Evolutionary conservation across 164 flowering plant species (phyloP).

Genomic region (Tetrastigma voinierianum): DNA sequence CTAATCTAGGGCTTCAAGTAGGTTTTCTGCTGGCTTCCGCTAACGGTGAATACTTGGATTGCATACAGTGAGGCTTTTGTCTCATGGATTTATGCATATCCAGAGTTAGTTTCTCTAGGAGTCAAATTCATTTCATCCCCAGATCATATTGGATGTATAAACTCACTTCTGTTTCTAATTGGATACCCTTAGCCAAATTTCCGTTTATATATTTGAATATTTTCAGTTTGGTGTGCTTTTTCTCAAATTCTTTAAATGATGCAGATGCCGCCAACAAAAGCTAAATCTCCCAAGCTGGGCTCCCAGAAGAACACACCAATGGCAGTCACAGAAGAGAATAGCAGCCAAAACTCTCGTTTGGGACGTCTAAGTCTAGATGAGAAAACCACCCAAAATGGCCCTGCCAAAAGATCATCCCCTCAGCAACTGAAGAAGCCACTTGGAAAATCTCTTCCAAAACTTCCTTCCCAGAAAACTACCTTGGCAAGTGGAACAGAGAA

Average conservation of each 20-base stretch:
- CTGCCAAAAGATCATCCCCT: not conserved
- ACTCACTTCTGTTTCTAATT: not conserved
- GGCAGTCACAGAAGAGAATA: not conserved
- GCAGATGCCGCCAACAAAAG: conserved; percentile 5
- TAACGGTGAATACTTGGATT: not conserved
- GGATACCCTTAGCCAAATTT: not conserved
- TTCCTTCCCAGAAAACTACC: not conserved
- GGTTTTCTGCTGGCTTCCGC: not conserved
- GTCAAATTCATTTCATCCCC: not conserved
- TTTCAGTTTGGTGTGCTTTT: not conserved
- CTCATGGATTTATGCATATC: not conserved
- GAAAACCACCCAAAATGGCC: not conserved
- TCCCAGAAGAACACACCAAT: not conserved
- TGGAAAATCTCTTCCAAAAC: conserved; percentile 8
- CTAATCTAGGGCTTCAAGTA: not conserved
- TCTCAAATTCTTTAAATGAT: not conserved
- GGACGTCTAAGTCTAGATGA: conserved; percentile 3
- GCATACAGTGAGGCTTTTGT: too few relatives aligned
- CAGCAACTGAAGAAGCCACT: conserved; percentile 9
- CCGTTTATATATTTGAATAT: not conserved
- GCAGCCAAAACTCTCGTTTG: not conserved
- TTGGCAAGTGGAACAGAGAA: not conserved
- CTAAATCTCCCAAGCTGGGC: conserved; percentile 6
- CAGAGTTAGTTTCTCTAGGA: not conserved
- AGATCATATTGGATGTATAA: too few relatives aligned